phyloP scores from a whole-genome alignment of 1,284 basidiomycete genomes.

The Boletus sp. region DNA sequence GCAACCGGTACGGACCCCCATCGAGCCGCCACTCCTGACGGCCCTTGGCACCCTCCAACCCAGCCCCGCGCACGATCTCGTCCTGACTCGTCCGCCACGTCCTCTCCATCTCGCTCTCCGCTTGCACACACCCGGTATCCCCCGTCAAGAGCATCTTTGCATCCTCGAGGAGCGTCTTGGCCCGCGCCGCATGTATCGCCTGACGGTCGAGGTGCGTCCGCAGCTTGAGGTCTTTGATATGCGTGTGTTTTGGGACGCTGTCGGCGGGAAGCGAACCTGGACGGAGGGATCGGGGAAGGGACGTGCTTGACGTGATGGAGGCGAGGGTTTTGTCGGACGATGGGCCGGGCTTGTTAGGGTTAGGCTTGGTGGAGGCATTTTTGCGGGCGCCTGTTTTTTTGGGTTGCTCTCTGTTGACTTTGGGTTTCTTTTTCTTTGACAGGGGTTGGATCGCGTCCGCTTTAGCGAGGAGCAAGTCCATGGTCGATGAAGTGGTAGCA shows the following conservation, averaged over 20 bases:
- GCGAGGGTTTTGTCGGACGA: constrained; percentile 50
- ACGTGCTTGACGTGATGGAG: constrained; percentile 55
- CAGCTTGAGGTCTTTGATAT: constrained; percentile 75
- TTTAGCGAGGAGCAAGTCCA: constrained; percentile 71
- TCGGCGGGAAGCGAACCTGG: constrained; percentile 40
- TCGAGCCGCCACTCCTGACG: constrained; percentile 81
- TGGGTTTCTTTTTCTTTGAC: constrained; percentile 38
- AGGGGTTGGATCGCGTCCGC: constrained; percentile 57
- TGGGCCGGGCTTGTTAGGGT: constrained; percentile 10
- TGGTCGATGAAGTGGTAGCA: constrained; percentile 23
- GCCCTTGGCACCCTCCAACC: constrained; percentile 71
- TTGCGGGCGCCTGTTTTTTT: constrained; percentile 16
- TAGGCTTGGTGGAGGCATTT: neutral
- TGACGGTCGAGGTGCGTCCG: constrained; percentile 63
- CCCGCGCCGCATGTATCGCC: constrained; percentile 50
- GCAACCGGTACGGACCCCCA: constrained; percentile 77
- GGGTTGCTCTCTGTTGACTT: constrained; percentile 16
- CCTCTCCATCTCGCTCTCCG: constrained; percentile 76
- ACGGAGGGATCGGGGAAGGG: constrained; percentile 60
- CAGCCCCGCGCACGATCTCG: constrained; percentile 70
- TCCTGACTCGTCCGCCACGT: constrained; percentile 88
- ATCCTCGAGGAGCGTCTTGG: constrained; percentile 60
- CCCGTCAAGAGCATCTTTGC: constrained; percentile 60
- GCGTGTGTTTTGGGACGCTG: constrained; percentile 45
- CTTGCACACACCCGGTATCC: constrained; percentile 67